Conservation (phyloP, 257 asterid genomes). For the Gynochthodes officinalis region DNA sequence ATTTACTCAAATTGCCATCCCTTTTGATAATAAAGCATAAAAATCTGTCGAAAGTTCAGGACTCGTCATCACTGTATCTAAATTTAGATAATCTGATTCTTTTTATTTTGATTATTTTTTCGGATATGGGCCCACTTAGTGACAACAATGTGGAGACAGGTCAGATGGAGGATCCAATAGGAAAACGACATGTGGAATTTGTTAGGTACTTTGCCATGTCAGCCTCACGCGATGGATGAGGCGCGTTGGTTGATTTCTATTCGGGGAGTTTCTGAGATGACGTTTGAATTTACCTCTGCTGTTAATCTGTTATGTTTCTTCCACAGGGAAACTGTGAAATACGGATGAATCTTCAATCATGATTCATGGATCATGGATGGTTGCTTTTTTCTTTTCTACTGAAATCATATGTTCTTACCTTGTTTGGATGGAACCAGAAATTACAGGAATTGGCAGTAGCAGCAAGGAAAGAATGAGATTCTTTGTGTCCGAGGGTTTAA, state of each 20-base stretch:
- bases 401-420: not conserved
- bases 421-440: not conserved
- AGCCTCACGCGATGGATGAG: not conserved
- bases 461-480: too few relatives aligned
- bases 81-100: not conserved
- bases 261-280: too few relatives aligned
- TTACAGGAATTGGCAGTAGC: not conserved
- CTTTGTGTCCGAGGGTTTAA: too few relatives aligned
- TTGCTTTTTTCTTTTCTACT: not conserved
- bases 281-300: not conserved
- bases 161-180: not conserved
- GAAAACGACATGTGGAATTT: not conserved
- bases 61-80: not conserved
- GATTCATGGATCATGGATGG: too few relatives aligned
- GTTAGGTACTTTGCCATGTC: not conserved
- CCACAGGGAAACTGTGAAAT: not conserved
- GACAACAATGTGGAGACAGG: not conserved
- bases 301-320: conserved; percentile 3
- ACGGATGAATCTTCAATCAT: too few relatives aligned
- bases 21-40: too few relatives aligned
- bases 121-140: not conserved
- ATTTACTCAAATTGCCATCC: conserved; percentile 47
- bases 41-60: conserved; percentile 10
- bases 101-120: not conserved
- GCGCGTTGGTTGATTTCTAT: not conserved